Evolutionary conservation across 768 basidiomycete species (phyloP), one percentile per base, ranked within the genome.

Genomic region (Dacryopinax primogenitus): DNA sequence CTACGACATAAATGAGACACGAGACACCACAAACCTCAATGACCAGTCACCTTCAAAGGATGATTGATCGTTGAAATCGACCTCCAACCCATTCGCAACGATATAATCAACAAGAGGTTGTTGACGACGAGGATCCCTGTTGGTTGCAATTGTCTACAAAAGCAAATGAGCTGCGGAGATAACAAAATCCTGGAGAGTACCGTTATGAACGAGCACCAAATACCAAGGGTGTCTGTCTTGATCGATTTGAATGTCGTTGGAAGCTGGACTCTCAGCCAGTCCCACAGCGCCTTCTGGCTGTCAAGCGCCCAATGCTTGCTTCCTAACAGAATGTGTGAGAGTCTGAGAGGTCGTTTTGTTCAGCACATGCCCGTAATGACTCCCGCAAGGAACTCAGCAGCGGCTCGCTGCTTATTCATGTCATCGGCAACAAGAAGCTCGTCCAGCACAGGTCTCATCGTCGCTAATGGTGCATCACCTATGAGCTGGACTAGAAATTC

Each of bases 391-490:
- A 93, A 78, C 74, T 96, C 92, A 3, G 90, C 90, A 9, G 89
- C 86, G 1, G 89, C 91, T 33, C 92, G 80, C 72, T 91, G 91
- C 76, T 92, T 90, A 75, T 94, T 87, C 66, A 90, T 86, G 68
- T 89, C 85, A 67, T 86, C 83, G 70, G 89, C 82, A 9, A 74
- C 73, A 21, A 92, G 76, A n/a, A 88, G 75, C 33, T 78, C 78
- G 64, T 86, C 85, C 36, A 91, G 71, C 0, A 82, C 80, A 0
- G 85, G 84, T 66, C 77, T 80, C 66, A 90, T 76, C 0, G 78
- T 78, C 64, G 83, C 79, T 64, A 90, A 82, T 0, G 88, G 85
- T 64, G 82, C 83, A 68, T 86, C 84, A 70, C 86, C 87, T n/a
- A 88, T 79, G 18, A 92, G 71, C 78, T 93, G 90, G 72, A 88